A percentile compares a stretch with the other conserved stretches of the same genome.
Conservation (phyloP, 1,284 basidiomycete genomes). For the Trametes versicolor region DNA sequence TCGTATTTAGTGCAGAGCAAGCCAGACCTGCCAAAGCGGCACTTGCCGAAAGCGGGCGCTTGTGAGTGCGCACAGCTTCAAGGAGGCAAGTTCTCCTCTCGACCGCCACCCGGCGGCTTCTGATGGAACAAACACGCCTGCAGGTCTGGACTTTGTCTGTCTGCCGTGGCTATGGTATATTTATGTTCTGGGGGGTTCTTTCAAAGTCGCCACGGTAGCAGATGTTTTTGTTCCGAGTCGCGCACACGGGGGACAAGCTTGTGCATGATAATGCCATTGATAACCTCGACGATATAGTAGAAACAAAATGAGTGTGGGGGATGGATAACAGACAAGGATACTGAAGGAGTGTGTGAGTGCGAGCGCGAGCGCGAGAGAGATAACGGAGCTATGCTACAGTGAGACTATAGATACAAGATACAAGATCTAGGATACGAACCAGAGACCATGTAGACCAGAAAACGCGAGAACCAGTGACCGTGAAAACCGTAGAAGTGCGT, state of each 20-base stretch:
- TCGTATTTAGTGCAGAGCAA: too few species aligned
- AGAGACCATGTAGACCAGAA: background rate
- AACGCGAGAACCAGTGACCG: background rate
- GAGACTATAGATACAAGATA: slow-evolving; percentile 10
- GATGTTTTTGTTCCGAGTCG: too few species aligned
- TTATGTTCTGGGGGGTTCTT: too few species aligned
- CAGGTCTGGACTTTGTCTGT: too few species aligned
- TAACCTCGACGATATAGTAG: slow-evolving; percentile 2
- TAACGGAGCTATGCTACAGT: slow-evolving; percentile 13
- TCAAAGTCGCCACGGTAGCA: too few species aligned
- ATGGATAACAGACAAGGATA: background rate
- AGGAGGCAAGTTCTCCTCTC: too few species aligned
- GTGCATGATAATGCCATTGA: background rate
- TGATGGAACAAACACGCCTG: too few species aligned
- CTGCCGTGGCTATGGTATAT: too few species aligned
- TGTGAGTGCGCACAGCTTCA: too few species aligned
- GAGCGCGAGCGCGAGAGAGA: background rate
- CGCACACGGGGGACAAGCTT: background rate
- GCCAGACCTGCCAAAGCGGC: too few species aligned
- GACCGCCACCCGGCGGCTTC: too few species aligned
- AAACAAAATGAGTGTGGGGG: slow-evolving; percentile 5
- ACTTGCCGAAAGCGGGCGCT: too few species aligned
- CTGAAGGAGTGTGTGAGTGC: background rate
- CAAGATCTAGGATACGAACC: background rate
- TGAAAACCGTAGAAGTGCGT: background rate